Evolutionary conservation across 2,329 filamentous ascomycete species (phyloP), one percentile per base, ranked within the genome.

Genomic region (Alternaria conjuncta): DNA sequence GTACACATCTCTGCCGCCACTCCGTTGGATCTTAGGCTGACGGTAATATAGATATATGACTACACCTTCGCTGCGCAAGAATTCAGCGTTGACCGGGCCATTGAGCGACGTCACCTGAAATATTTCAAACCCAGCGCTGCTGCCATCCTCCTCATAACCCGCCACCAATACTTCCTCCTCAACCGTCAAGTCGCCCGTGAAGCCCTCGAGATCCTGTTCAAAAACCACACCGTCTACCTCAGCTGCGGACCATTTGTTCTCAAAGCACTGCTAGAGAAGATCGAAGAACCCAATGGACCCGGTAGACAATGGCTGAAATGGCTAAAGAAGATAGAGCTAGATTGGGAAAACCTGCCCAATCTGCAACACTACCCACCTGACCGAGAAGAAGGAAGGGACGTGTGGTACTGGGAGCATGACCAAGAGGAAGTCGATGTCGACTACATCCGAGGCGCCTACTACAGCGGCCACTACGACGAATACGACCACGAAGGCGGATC

Each of bases 331-430:
- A 72, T 80, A 10, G 73, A 78, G 46, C 56, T 79, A 1, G 74
- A 79, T 54, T 80, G 78, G 78, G 67, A 74, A 36, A 80, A 77
- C 0, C 75, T 80, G 43, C 78, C 78, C 2, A 75, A 76, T 41
- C 65, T 80, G 44, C 61, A 66, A 15, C 60, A 67, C 36, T 79
- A 79, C 55, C 77, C 76, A 2, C 78, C 77, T 9, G 69, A 76
- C 15, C 55, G 70, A 18, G 68, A 67, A 47, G 63, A 71, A 3
- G 66, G 66, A n/a, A 60, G 65, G 9, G 67, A 74, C 25, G 68
- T 71, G 20, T 76, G 71, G 69, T 73, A 70, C 60, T 75, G 74
- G 65, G 75, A 75, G 58, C 60, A 65, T 30, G 63, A 73, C 13
- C 51, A 45, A 11, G 61, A 56, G 1, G 71, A 76, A 15, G 60